Percentiles rank a stretch among this genome's conserved stretches.
These are phyloP conservation scores for Backusella westeae DNA, from an alignment of 192 early-diverging fungal genomes.

Conservation along the genomic window DNA sequence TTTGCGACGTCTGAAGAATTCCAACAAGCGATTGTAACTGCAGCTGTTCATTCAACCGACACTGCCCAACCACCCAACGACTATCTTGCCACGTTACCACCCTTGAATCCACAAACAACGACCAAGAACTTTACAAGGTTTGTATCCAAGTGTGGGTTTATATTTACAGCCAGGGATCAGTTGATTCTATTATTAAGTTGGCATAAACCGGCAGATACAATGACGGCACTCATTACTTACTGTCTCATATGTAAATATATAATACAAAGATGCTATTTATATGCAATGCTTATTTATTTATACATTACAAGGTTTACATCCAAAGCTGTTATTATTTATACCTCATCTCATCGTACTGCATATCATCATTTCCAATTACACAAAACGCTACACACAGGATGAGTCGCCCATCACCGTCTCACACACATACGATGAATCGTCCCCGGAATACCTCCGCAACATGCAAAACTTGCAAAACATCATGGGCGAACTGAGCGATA, in stretches of 20 bases:
- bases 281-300: background rate
- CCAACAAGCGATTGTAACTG: background rate
- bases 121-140: conserved; percentile 71
- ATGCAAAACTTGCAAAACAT: conserved; percentile 75
- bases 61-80: conserved; percentile 40
- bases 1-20: background rate
- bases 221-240: conserved; percentile 46
- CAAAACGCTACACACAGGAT: background rate
- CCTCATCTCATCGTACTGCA: background rate
- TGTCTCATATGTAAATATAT: conserved; percentile 47
- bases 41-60: conserved; percentile 3
- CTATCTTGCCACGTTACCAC: conserved; percentile 19
- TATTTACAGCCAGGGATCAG: conserved; percentile 62
- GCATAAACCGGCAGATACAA: conserved; percentile 66
- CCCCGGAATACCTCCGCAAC: conserved; percentile 65
- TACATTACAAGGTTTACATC: background rate
- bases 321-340: conserved; percentile 10
- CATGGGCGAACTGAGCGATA: conserved; percentile 61
- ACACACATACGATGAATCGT: conserved; percentile 26
- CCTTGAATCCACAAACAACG: conserved; percentile 62
- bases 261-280: background rate
- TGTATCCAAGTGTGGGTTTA: conserved; percentile 57
- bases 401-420: background rate
- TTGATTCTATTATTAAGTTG: conserved; percentile 64
- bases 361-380: background rate